Base-by-base conservation (phyloP, 768 basidiomycete species). In the Suillus placidus region DNA sequence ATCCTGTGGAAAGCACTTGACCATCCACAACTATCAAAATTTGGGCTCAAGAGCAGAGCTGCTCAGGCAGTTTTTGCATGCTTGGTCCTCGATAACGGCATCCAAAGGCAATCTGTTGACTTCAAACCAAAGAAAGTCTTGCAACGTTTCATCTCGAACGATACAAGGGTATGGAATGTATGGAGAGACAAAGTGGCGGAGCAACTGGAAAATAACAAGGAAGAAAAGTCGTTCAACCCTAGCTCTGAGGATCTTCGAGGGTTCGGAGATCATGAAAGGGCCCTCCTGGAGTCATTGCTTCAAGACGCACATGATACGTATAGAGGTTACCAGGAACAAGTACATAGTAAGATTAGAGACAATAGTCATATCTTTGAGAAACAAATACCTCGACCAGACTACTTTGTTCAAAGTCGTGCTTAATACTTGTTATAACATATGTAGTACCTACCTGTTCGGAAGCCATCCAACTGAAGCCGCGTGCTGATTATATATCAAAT, bases 151-250 rank as follows among this genome's bases (percentile, higher is more conserved):
- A 43, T 77, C 54, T 71, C 74, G 62, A 77, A 76, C 64, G 65
- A 76, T 14, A 76, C 76, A 2, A 56, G 63, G 0, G 73, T 73
- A 35, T 76, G 74, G 74, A 43, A n/a, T 23, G 68, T 66, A 43
- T 77, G 76, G 74, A 74, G 56, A 66, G 66, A 38, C 23, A 71
- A 74, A 47, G 70, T 76, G 14, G 6, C 63, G 35, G 55, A 61
- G n/a, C 71, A 72, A 52, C 30, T 77, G 26, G 52, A 42, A 14
- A 47, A 4, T 49, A 71, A 69, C 42, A 66, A 66, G 64, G 49
- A 57, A 20, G 26, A 20, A 20, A 60, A 60, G 10, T 42, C 38
- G 38, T 60, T 60, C 26, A 20, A 30, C 10, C 58, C 42, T 40
- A 20, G 12, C 58, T 18, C 58, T 12, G 4, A 0, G 3, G 58